Conservation (phyloP, 2,329 filamentous ascomycete genomes). For the Ceratocystis destructans region DNA sequence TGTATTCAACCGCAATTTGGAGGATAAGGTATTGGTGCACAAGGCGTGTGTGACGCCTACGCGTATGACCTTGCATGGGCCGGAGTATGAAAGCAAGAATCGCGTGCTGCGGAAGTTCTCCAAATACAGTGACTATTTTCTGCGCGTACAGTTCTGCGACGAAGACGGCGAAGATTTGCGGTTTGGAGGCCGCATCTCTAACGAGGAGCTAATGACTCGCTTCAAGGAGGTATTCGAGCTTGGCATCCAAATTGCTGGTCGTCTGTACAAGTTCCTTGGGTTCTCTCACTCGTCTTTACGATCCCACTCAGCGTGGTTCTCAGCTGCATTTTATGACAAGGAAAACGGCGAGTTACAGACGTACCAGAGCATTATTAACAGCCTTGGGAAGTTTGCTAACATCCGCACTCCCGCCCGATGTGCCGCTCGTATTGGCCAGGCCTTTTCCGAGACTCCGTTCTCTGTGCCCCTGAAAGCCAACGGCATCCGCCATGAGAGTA, state of each 20-base stretch:
- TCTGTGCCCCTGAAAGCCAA: conserved; percentile 38
- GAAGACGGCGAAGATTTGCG: conserved; percentile 54
- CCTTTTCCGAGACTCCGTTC: conserved; percentile 61
- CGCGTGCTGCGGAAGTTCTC: conserved; percentile 55
- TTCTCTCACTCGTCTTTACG: conserved; percentile 70
- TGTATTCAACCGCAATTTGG: conserved; percentile 19
- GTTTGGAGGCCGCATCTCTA: conserved; percentile 30
- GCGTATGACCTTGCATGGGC: conserved; percentile 42
- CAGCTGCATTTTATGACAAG: conserved; percentile 33
- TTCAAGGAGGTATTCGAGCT: conserved; percentile 46
- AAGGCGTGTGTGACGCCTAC: conserved; percentile 44
- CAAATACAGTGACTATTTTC: conserved; percentile 46
- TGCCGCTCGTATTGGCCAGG: conserved; percentile 48
- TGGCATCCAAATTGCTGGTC: conserved; percentile 50
- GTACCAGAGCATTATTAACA: conserved; percentile 32
- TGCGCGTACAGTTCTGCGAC: conserved; percentile 60
- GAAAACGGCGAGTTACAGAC: conserved; percentile 25
- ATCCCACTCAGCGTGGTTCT: conserved; percentile 55
- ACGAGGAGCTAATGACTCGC: conserved; percentile 39
- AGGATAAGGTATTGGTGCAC: conserved; percentile 16
- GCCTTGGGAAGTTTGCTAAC: conserved; percentile 36
- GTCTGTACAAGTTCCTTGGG: conserved; percentile 53
- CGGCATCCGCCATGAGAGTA: conserved; percentile 26
- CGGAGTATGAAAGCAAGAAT: conserved; percentile 54
- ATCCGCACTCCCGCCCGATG: conserved; percentile 42